Evolutionary conservation across 495 filamentous ascomycete species (phyloP), one percentile per base, ranked within the genome.

Genomic region (Aspergillus avenaceus): DNA sequence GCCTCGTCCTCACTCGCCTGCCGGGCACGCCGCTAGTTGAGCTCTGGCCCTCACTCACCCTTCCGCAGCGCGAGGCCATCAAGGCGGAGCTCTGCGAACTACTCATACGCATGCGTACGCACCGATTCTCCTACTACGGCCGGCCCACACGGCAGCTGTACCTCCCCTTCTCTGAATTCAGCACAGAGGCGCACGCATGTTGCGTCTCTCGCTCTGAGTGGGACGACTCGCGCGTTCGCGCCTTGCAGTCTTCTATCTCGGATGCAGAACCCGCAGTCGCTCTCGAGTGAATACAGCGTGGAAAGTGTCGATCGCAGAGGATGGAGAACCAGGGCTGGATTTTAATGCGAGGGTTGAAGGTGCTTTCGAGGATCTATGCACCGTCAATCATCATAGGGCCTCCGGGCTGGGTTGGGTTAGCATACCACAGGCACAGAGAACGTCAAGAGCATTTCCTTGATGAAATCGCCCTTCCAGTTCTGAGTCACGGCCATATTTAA

Each of bases 371-470:
- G 16, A 71, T 61, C 69, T 72, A 24, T 28, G 9, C n/a, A 5
- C 3, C 8, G 7, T 27, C 21, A 21, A 22, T 8, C 27, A 38
- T 25, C 19, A 18, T 23, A 13, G 18, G n/a, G n/a, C n/a, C n/a
- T n/a, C n/a, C 32, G 31, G 32, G 37, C 14, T 12, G 26, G 6
- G 9, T 4, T 31, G 5, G 36, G 14, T 38, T 8, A 13, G 50
- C 58, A 12, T 71, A 72, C 69, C 50, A 72, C 65, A 22, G 67
- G 69, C 8, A 62, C 54, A 21, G 62, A 55, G 19, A 71, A 47
- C 1, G 61, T 69, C 4, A 65, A 24, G 1, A 70, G 55, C 48
- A 73, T 50, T n/a, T 59, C 45, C 21, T 51, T 45, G 34, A 66
- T 62, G 28, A 74, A 69, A 0, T 51, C 41, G 22, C 59, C 55